phyloP scores from a whole-genome alignment of 768 basidiomycete species.

The Sistotremastrum niveocremeum region DNA sequence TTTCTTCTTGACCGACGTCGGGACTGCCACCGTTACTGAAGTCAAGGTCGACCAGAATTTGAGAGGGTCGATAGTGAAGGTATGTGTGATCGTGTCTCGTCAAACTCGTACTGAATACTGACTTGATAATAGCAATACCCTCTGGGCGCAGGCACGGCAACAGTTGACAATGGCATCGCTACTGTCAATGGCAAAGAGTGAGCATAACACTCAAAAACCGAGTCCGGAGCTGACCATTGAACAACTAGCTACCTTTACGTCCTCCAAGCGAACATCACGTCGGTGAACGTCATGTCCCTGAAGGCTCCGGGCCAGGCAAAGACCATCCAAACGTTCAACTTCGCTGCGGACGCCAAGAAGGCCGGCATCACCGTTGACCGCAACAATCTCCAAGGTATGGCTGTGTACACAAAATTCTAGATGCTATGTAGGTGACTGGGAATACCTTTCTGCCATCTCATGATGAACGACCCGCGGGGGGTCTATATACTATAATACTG shows the following conservation, averaged over 20 bases:
- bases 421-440: too few relatives aligned
- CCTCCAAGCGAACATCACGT: conserved; percentile 23
- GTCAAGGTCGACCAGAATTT: conserved; percentile 11
- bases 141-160: conserved; percentile 21
- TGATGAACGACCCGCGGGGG: too few relatives aligned
- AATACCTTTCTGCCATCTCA: too few relatives aligned
- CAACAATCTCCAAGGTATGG: conserved; percentile 10
- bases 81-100: background rate
- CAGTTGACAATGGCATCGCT: conserved; percentile 24
- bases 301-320: conserved; percentile 23
- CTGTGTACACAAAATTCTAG: too few relatives aligned
- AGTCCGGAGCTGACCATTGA: background rate
- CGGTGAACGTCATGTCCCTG: conserved; percentile 27
- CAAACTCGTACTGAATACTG: background rate
- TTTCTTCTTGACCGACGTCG: conserved; percentile 19
- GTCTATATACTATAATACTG: too few relatives aligned
- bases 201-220: background rate
- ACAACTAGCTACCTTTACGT: conserved; percentile 27
- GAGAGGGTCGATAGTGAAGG: conserved; percentile 10
- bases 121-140: conserved; percentile 22
- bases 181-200: conserved; percentile 18
- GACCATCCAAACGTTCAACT: conserved; percentile 19
- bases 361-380: conserved; percentile 19
- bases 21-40: conserved; percentile 13
- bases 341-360: conserved; percentile 18